A percentile compares a stretch with the other conserved stretches of the same genome.
These are phyloP conservation scores for Prosopis cineraria DNA, from an alignment of 306 rosid genomes.

Conservation along the genomic window DNA sequence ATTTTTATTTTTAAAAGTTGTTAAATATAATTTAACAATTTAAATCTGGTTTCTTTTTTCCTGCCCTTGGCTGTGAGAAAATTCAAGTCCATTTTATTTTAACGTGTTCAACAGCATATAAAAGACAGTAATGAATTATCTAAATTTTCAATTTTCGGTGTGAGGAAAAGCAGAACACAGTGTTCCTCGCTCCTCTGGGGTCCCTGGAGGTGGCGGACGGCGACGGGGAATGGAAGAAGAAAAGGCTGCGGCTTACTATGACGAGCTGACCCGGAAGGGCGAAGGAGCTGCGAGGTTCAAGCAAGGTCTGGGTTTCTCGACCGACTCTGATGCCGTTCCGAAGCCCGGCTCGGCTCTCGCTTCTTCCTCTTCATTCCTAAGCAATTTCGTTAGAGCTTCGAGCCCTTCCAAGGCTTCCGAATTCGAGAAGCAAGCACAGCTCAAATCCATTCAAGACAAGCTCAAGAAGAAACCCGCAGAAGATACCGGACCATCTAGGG, in stretches of 20 bases:
- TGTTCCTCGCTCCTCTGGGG: neutral
- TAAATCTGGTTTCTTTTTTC: too few relatives aligned
- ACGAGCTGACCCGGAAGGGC: constrained; percentile 80
- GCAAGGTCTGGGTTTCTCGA: constrained; percentile 84
- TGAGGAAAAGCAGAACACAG: neutral
- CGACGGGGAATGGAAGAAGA: constrained; percentile 72
- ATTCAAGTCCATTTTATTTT: too few relatives aligned
- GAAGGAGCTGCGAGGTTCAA: constrained; percentile 89
- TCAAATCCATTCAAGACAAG: constrained; percentile 73
- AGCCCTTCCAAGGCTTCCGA: constrained; percentile 52
- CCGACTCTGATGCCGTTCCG: constrained; percentile 48
- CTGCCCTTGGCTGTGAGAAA: too few relatives aligned
- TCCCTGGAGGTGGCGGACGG: neutral
- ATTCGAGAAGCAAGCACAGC: constrained; percentile 55
- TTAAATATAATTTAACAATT: too few relatives aligned
- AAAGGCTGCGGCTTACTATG: constrained; percentile 92
- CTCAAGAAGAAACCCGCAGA: constrained; percentile 54
- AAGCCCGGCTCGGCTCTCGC: constrained; percentile 48
- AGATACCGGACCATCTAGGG: constrained; percentile 54
- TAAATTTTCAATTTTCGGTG: neutral
- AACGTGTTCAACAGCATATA: too few relatives aligned
- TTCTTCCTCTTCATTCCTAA: constrained; percentile 72
- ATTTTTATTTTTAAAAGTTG: too few relatives aligned
- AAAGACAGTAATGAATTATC: too few relatives aligned
- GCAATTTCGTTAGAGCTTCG: constrained; percentile 82